Evolutionary conservation across 164 flowering plant species (phyloP).

Genomic region (Vitis rupestris): DNA sequence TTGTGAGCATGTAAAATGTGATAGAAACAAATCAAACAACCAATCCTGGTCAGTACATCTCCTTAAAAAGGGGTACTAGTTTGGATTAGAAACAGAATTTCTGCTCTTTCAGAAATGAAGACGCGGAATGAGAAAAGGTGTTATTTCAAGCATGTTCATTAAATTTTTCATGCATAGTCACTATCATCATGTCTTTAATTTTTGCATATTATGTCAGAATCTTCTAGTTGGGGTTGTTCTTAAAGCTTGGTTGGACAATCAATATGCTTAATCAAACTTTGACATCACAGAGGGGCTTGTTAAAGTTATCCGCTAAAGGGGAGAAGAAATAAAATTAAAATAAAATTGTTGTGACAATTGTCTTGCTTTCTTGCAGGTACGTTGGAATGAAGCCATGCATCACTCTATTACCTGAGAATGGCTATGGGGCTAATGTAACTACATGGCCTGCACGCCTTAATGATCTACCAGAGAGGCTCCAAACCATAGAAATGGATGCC

Average conservation of each 20-base stretch:
- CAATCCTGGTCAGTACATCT: not conserved
- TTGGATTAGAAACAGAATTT: not conserved
- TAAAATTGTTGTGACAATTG: not conserved
- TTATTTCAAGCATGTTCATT: not conserved
- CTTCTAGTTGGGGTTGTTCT: not conserved
- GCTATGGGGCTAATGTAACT: conserved; percentile 69
- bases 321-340: not conserved
- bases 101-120: not conserved
- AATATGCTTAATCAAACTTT: not conserved
- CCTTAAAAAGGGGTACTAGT: not conserved
- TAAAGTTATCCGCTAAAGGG: not conserved
- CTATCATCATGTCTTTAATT: not conserved
- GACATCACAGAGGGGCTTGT: not conserved
- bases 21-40: too few relatives aligned
- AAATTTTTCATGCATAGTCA: not conserved
- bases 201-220: not conserved
- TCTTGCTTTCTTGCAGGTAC: conserved; percentile 53
- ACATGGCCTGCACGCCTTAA: conserved; percentile 85
- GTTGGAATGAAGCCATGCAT: conserved; percentile 82
- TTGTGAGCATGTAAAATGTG: not conserved
- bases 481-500: conserved; percentile 75
- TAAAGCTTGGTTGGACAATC: not conserved
- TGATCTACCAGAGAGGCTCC: conserved; percentile 86
- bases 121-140: not conserved
- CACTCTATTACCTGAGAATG: conserved; percentile 78